Evolutionary conservation across 73 alveolate species (phyloP).

Genomic region (Stentor roeselii): DNA sequence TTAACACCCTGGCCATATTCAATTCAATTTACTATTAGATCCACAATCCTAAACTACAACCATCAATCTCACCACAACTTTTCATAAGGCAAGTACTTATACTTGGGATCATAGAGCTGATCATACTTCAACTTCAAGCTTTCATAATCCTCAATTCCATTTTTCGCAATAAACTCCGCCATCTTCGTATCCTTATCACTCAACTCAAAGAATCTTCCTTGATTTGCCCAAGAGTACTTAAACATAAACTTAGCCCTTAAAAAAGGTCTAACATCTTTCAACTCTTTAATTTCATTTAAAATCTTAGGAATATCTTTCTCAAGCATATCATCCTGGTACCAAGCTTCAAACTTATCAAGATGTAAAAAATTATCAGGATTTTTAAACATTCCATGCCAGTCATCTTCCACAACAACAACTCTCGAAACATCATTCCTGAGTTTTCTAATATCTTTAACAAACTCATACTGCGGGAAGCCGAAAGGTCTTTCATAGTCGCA

Average conservation of each 20-base stretch:
- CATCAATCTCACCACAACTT: constrained; percentile 22
- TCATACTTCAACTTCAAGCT: neutral
- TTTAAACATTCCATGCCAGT: constrained; percentile 19
- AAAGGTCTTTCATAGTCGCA: constrained; percentile 17
- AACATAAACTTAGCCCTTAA: constrained; percentile 11
- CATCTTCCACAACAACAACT: constrained; percentile 24
- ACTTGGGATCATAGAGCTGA: constrained; percentile 2
- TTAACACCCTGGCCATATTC: too few relatives aligned
- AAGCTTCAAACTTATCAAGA: constrained; percentile 19
- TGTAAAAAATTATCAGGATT: constrained; percentile 22
- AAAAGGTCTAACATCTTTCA: constrained; percentile 24
- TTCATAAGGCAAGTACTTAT: neutral
- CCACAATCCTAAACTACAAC: too few relatives aligned
- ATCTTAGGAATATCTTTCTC: neutral
- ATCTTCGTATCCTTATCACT: neutral
- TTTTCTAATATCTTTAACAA: constrained; percentile 9
- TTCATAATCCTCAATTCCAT: neutral
- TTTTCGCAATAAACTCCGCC: constrained; percentile 8
- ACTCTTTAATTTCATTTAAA: neutral
- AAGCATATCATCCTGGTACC: neutral
- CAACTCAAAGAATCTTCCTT: neutral
- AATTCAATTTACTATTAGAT: too few relatives aligned
- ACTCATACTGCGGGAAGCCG: constrained; percentile 21
- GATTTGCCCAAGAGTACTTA: constrained; percentile 24
- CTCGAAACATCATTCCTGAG: constrained; percentile 23